A percentile compares a stretch with the other conserved stretches of the same genome.
Evolutionary conservation across 495 filamentous ascomycete genomes (phyloP).

Genomic region (Talaromyces stipitatus): DNA sequence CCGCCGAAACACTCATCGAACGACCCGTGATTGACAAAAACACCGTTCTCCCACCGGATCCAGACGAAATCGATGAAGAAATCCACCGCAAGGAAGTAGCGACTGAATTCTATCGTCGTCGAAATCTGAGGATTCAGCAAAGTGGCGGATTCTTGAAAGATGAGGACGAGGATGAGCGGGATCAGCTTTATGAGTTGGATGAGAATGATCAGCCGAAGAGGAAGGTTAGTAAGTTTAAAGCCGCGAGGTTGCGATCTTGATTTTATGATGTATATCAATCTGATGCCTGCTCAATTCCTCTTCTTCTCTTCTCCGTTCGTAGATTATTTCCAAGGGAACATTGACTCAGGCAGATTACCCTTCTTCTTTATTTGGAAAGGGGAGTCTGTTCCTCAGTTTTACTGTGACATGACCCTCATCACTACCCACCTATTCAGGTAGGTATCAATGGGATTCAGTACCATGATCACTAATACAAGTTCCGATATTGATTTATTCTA

Average conservation of each 20-base stretch:
- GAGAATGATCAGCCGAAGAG: conserved; percentile 54
- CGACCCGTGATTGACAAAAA: conserved; percentile 29
- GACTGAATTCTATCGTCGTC: conserved; percentile 68
- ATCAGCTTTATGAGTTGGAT: conserved; percentile 30
- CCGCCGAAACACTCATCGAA: conserved; percentile 57
- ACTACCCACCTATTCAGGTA: not conserved
- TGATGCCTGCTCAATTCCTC: not conserved
- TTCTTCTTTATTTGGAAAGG: not conserved
- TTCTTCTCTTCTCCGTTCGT: not conserved
- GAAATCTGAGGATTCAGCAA: conserved; percentile 69
- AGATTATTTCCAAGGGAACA: not conserved
- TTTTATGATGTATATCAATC: not conserved
- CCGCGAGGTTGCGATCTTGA: conserved; percentile 55
- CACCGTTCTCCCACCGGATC: conserved; percentile 35
- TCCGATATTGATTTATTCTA: conserved; percentile 7
- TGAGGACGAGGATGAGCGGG: conserved; percentile 45
- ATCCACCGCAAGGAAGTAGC: conserved; percentile 69
- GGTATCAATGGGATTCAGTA: not conserved
- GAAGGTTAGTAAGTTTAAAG: conserved; percentile 83
- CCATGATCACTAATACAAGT: conserved; percentile 6
- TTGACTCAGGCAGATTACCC: not conserved
- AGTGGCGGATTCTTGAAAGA: conserved; percentile 65
- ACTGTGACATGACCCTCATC: not conserved
- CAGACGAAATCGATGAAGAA: conserved; percentile 66
- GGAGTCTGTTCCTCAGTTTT: not conserved